Conservation (phyloP, 2,329 filamentous ascomycete genomes). For the Penicillium sp. region DNA sequence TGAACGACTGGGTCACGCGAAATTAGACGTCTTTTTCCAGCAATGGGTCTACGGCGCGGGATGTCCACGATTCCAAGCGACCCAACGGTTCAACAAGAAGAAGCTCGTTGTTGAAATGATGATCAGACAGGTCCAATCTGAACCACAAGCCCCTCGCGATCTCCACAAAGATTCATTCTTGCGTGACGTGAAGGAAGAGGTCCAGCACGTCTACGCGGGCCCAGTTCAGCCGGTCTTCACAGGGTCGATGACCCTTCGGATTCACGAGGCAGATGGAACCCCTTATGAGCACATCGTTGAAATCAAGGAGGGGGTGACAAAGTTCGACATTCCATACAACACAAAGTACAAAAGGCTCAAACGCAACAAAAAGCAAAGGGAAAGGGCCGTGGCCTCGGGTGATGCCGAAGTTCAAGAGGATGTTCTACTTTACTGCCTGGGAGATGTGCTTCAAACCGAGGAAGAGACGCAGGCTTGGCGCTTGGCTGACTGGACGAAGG, state of each 20-base stretch:
- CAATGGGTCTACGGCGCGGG: conserved; percentile 88
- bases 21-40: conserved; percentile 81
- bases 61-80: conserved; percentile 77
- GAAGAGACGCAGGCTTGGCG: conserved; percentile 78
- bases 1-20: conserved; percentile 78
- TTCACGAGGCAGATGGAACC: conserved; percentile 95
- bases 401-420: conserved; percentile 65
- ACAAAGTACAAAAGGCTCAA: conserved; percentile 98
- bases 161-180: conserved; percentile 70
- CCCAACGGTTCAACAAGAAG: conserved; percentile 94
- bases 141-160: conserved; percentile 48
- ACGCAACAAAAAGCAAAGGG: conserved; percentile 71
- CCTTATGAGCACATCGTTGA: conserved; percentile 97
- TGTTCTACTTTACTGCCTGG: conserved; percentile 78
- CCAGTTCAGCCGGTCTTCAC: conserved; percentile 73
- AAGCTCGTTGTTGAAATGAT: conserved; percentile 87
- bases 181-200: conserved; percentile 72
- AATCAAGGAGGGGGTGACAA: conserved; percentile 75
- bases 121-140: conserved; percentile 64
- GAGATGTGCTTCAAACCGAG: conserved; percentile 74
- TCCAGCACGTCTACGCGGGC: conserved; percentile 59
- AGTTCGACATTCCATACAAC: conserved; percentile 94
- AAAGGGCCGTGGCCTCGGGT: conserved; percentile 58
- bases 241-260: conserved; percentile 92
- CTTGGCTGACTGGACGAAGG: conserved; percentile 77